phyloP scores from a whole-genome alignment of 2,329 filamentous ascomycete species.

The Onygena corvina region DNA sequence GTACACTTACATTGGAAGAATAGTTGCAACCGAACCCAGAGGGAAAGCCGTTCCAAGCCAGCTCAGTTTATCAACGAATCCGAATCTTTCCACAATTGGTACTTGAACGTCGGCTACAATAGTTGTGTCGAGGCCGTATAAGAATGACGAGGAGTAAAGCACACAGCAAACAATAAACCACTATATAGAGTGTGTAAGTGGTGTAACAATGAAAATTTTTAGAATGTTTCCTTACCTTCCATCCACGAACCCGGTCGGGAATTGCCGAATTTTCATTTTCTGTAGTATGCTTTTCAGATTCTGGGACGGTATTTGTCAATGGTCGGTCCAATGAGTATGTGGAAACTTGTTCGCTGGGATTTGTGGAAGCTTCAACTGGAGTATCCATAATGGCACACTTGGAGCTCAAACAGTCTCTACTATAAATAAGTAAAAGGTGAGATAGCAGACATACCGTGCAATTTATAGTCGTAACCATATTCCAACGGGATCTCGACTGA shows the following conservation, averaged over 20 bases:
- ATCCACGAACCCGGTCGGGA: background rate
- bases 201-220: background rate
- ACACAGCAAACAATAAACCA: conserved; percentile 3
- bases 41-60: conserved; percentile 36
- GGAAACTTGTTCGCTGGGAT: background rate
- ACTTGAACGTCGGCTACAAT: conserved; percentile 24
- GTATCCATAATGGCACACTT: background rate
- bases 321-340: background rate
- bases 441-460: background rate
- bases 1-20: conserved; percentile 21
- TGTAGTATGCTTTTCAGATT: background rate
- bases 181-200: background rate
- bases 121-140: background rate
- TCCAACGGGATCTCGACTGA: background rate
- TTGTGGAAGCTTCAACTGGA: background rate
- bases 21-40: conserved; percentile 30
- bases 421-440: background rate
- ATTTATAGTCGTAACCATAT: background rate
- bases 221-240: background rate
- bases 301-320: background rate
- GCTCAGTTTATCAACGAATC: conserved; percentile 28
- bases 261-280: background rate
- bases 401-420: background rate
- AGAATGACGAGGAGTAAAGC: background rate
- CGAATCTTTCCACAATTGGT: conserved; percentile 30